Conservation (phyloP, 805 yeast genomes). For the Candida hungchunana region DNA sequence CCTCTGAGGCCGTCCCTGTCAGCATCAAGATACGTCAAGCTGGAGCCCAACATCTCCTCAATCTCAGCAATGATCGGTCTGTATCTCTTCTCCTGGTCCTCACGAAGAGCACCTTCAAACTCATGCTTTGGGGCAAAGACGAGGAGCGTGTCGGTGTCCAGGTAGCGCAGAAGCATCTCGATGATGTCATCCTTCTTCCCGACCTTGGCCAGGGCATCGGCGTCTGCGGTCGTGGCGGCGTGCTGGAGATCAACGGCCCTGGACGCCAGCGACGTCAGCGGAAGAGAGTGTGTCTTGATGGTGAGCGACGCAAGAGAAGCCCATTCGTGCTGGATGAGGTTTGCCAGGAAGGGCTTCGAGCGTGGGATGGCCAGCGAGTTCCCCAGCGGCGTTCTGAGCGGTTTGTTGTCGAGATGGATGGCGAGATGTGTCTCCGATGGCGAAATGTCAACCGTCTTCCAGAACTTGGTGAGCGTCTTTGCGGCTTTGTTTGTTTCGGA, state of each 20-base stretch:
- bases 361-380: constrained; percentile 61
- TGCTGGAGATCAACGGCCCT: constrained; percentile 74
- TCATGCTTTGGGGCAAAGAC: constrained; percentile 79
- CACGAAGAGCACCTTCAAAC: constrained; percentile 76
- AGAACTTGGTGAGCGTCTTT: constrained; percentile 67
- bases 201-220: constrained; percentile 52
- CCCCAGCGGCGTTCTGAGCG: constrained; percentile 84
- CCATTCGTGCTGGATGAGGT: constrained; percentile 87
- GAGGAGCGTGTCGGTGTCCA: constrained; percentile 91
- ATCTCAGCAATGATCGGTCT: constrained; percentile 67
- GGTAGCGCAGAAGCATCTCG: constrained; percentile 63
- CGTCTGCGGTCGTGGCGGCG: constrained; percentile 36
- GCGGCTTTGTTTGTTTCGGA: constrained; percentile 63
- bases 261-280: constrained; percentile 82
- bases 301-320: constrained; percentile 57
- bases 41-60: constrained; percentile 48
- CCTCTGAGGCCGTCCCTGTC: constrained; percentile 81
- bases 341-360: constrained; percentile 58
- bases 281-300: constrained; percentile 75
- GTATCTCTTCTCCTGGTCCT: constrained; percentile 74
- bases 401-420: constrained; percentile 67
- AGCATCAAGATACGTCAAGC: constrained; percentile 65
- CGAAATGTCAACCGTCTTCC: constrained; percentile 66
- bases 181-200: constrained; percentile 56
- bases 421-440: constrained; percentile 33